Base-by-base conservation (phyloP, 2,329 filamentous ascomycete species). In the Phoma sp. region DNA sequence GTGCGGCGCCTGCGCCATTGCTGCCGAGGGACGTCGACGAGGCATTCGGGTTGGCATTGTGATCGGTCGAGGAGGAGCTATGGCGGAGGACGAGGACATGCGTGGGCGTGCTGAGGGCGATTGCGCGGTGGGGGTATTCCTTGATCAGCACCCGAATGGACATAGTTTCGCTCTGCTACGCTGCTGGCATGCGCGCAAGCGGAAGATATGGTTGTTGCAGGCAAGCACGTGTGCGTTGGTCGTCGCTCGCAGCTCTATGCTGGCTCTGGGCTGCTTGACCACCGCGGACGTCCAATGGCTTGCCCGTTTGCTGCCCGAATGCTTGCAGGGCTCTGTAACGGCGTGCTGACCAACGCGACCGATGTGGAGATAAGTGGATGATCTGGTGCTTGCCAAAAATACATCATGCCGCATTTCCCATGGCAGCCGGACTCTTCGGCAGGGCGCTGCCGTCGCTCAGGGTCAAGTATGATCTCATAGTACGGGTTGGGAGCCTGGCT, bases 1-100 rank as follows among this genome's bases (percentile, higher is more conserved):
- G 86, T 62, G 71, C 75, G 60, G 71, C 78, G 61, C 56, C 73
- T 25, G 60, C 22, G 58, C 52, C 75, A 73, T 67, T 75, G 64
- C 72, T 69, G 24, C 68, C 65, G 25, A 75, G 62, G 56, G 86
- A 85, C 47, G 80, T 75, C 56, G 84, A 80, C 41, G 83, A 86
- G 58, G 83, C 83, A 78, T 86, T 80, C 29, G 64, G 64, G 37
- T 65, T 59, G 11, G 47, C 43, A 33, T 40, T 18, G 44, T 54
- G 52, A 71, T 88, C 88, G 72, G 78, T 83, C n/a, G 84, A 82
- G 14, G 85, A 83, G 42, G 85, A 79, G 72, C 84, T 91, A 78
- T 95, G 87, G 58, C 90, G 88, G 71, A 98, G 90, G 62, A 96
- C 88, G 65, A 98, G 83, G 69, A 88, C 89, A 75, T 96, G 89